Base-by-base conservation (phyloP, 2,329 filamentous ascomycete genomes). In the Xylariales sp. region DNA sequence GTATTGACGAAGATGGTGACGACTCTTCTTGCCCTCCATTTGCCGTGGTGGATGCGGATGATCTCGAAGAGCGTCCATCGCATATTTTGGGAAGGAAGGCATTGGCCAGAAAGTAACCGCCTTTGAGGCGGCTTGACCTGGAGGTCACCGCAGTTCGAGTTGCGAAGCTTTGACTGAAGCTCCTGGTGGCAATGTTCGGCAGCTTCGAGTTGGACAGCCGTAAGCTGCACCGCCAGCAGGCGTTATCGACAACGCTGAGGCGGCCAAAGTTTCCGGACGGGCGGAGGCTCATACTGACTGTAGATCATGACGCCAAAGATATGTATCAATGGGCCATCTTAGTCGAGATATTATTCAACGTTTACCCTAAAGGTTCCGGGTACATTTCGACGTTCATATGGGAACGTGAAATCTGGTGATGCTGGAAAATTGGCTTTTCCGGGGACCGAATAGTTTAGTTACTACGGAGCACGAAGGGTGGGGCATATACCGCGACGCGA, bases 251-350 rank as follows among this genome's bases (percentile, higher is more conserved):
- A 48, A 43, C 41, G 40, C 47, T 45, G 31, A 47, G 51, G 49
- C 54, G 50, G 47, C 55, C 46, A 21, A 55, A 43, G 44, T 51
- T 54, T 48, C 49, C 52, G 47, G 54, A 42, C 45, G 56, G 52
- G 51, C 54, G 51, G 49, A 55, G 48, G 55, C 52, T 57, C 58
- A 61, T 61, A 53, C 48, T 60, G 56, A 49, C 50, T 42, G 46
- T 42, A 44, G 50, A 48, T 51, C 53, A 57, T 59, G 45, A 54
- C 52, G 51, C 46, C 50, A 35, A 24, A 22, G n/a, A 10, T 15
- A 29, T 11, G 29, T 7, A 22, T 44, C 42, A 44, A 44, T 35
- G 39, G 42, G 28, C 24, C 24, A 27, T 27, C 8, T 8, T 27
- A 8, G 24, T 27, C 24, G 24, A 8, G 24, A n/a, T n/a, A n/a